These are phyloP conservation scores for Pisolithus tinctorius DNA, from an alignment of 768 basidiomycete species.

Conservation along the genomic window DNA sequence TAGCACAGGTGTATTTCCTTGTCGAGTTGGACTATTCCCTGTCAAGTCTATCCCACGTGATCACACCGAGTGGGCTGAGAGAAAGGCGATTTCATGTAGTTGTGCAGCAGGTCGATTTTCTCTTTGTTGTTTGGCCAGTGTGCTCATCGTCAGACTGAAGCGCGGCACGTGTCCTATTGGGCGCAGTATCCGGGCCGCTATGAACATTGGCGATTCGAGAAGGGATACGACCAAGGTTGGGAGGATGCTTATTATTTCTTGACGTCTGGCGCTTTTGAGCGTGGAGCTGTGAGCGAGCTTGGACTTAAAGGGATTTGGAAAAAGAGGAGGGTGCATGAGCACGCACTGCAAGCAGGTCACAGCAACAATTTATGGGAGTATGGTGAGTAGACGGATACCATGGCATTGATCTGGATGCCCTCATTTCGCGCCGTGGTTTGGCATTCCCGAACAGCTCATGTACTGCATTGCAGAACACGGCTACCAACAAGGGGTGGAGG, in stretches of 20 bases:
- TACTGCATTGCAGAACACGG: conserved; percentile 43
- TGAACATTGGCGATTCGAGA: conserved; percentile 60
- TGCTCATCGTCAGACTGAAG: conserved; percentile 20
- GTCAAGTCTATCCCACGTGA: conserved; percentile 14
- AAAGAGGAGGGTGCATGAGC: conserved; percentile 36
- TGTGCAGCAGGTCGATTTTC: conserved; percentile 28
- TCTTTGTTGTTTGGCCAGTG: conserved; percentile 2
- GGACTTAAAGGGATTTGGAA: conserved; percentile 64
- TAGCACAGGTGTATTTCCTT: conserved; percentile 55
- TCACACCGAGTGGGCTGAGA: conserved; percentile 12
- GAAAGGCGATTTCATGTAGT: conserved; percentile 24
- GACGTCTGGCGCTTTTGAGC: conserved; percentile 9
- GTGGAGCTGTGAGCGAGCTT: conserved; percentile 40
- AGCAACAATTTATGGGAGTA: conserved; percentile 58
- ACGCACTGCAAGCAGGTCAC: conserved; percentile 34
- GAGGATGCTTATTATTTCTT: conserved; percentile 61
- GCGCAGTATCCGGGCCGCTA: conserved; percentile 47
- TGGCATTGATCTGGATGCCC: background rate
- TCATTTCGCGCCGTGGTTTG: too few relatives aligned
- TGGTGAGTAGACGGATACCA: conserved; percentile 30
- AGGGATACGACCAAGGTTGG: conserved; percentile 68
- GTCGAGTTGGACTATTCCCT: conserved; percentile 37
- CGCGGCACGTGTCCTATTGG: conserved; percentile 36
- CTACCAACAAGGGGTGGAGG: conserved; percentile 48
- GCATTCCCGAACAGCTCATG: too few relatives aligned